phyloP scores from a whole-genome alignment of 2,329 filamentous ascomycete genomes.

The Colletotrichum destructivum region DNA sequence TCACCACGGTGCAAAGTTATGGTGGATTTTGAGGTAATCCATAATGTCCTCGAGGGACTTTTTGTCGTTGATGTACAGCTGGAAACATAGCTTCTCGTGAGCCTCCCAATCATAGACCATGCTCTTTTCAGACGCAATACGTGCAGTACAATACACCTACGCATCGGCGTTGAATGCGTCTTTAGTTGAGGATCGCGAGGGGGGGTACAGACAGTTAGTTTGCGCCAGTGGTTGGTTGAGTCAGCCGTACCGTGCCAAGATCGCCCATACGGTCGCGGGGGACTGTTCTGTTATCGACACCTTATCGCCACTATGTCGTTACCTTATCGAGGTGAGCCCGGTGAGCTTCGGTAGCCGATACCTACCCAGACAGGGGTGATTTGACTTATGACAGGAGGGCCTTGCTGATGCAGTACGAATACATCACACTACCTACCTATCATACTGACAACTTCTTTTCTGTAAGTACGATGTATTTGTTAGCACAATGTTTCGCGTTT shows the following conservation, averaged over 20 bases:
- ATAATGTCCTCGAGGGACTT: constrained; percentile 82
- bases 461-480: too few species aligned
- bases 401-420: not conserved
- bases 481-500: too few species aligned
- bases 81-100: constrained; percentile 60
- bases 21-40: constrained; percentile 75
- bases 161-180: constrained; percentile 26
- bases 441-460: too few species aligned
- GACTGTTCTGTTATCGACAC: constrained; percentile 11
- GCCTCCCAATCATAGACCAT: constrained; percentile 66
- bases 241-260: constrained; percentile 38
- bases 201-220: not conserved
- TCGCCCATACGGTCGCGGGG: not conserved
- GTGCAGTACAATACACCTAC: not conserved
- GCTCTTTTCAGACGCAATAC: constrained; percentile 39
- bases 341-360: constrained; percentile 4
- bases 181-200: constrained; percentile 21
- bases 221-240: constrained; percentile 41
- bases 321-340: constrained; percentile 13
- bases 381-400: too few species aligned
- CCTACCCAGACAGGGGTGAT: not conserved
- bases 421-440: too few species aligned
- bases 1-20: constrained; percentile 81
- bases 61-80: constrained; percentile 83
- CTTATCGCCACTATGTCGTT: not conserved